Evolutionary conservation across 148 eudicot genomes (phyloP).

Genomic region (Fallopia convolvulus): DNA sequence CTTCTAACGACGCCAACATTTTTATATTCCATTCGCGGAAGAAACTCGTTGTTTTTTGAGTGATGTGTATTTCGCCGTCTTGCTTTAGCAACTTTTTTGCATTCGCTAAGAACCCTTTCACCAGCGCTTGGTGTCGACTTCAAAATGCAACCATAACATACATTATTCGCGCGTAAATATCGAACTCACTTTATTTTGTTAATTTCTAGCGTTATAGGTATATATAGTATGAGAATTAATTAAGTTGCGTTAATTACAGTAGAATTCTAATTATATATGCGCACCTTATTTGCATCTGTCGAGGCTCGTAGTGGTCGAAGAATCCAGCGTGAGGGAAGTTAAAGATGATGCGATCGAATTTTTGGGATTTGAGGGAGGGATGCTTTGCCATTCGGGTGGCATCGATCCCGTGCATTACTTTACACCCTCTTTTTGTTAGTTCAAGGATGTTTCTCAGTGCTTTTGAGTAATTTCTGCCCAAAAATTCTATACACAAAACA

Average conservation of each 20-base stretch:
- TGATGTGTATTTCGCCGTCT: constrained; percentile 27
- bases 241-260: not conserved
- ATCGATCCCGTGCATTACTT: constrained; percentile 24
- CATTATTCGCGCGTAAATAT: no score
- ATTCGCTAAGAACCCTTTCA: constrained; percentile 17
- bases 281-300: not conserved
- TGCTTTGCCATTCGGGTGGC: constrained; percentile 17
- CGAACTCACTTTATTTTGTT: no score
- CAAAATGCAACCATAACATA: not conserved
- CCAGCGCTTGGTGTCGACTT: constrained; percentile 23
- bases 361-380: constrained; percentile 4
- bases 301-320: not conserved
- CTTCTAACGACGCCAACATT: constrained; percentile 9
- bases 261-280: not conserved
- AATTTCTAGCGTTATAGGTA: no score
- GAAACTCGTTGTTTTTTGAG: constrained; percentile 13
- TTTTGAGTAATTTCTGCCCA: not conserved
- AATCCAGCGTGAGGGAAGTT: constrained; percentile 18
- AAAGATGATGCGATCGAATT: constrained; percentile 23
- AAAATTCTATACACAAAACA: not conserved
- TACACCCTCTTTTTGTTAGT: constrained; percentile 9
- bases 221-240: not conserved
- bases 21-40: constrained; percentile 12
- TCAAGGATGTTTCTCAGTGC: constrained; percentile 11
- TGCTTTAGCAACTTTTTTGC: constrained; percentile 24